Conservation (phyloP, 2,329 filamentous ascomycete genomes). For the Aspergillus neoniger region DNA sequence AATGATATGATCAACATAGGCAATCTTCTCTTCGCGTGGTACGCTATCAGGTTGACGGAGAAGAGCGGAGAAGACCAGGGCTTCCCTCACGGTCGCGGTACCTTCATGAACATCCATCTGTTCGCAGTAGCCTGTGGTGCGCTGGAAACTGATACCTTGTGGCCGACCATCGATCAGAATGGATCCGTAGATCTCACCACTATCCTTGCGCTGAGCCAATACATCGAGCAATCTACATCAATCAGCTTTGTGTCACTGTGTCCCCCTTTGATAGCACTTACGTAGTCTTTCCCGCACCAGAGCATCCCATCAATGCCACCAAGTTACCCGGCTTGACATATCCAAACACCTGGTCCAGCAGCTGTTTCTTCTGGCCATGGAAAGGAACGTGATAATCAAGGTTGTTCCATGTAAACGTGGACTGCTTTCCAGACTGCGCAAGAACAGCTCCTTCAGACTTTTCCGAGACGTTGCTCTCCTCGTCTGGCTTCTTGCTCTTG, state of each 20-base stretch:
- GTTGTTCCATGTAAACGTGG: slow-evolving; percentile 77
- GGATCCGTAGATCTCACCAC: slow-evolving; percentile 45
- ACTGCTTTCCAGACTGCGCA: slow-evolving; percentile 62
- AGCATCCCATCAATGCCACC: slow-evolving; percentile 79
- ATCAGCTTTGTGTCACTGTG: neutral
- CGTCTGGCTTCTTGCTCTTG: slow-evolving; percentile 21
- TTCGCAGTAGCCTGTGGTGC: slow-evolving; percentile 56
- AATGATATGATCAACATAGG: slow-evolving; percentile 66
- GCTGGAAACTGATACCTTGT: slow-evolving; percentile 50
- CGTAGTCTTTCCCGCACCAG: slow-evolving; percentile 64
- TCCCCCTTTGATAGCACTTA: slow-evolving; percentile 13
- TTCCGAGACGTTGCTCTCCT: neutral
- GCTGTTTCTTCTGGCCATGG: slow-evolving; percentile 46
- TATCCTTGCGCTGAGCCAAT: slow-evolving; percentile 46
- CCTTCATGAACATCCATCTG: slow-evolving; percentile 67
- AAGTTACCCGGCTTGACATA: slow-evolving; percentile 74
- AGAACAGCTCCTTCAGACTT: slow-evolving; percentile 14
- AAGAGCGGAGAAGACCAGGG: slow-evolving; percentile 64
- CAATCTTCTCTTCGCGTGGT: slow-evolving; percentile 60
- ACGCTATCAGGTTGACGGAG: slow-evolving; percentile 61
- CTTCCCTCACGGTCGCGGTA: slow-evolving; percentile 64
- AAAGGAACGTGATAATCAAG: slow-evolving; percentile 68
- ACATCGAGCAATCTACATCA: slow-evolving; percentile 43
- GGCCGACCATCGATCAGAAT: slow-evolving; percentile 48
- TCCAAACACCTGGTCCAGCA: slow-evolving; percentile 64